Evolutionary conservation across 2,329 filamentous ascomycete genomes (phyloP).

Genomic region (Diaporthe aspalathi): DNA sequence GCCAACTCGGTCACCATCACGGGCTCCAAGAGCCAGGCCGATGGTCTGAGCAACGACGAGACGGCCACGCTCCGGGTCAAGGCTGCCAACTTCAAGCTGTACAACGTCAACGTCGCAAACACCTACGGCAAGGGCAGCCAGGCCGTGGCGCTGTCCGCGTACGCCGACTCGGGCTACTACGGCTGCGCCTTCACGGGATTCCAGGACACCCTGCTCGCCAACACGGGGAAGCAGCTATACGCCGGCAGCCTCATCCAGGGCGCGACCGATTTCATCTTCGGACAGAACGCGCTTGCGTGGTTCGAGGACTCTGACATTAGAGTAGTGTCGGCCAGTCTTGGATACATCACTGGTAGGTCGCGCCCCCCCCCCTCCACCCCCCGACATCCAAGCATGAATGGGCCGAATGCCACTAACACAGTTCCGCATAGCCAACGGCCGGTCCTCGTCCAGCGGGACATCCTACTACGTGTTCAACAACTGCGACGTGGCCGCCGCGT

Average conservation of each 20-base stretch:
- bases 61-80: conserved; percentile 59
- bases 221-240: conserved; percentile 61
- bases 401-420: background rate
- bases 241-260: conserved; percentile 57
- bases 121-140: conserved; percentile 59
- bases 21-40: conserved; percentile 57
- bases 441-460: conserved; percentile 49
- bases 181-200: conserved; percentile 58
- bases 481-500: conserved; percentile 54
- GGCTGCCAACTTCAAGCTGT: conserved; percentile 65
- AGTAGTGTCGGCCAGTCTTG: conserved; percentile 49
- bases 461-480: conserved; percentile 61
- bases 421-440: conserved; percentile 53
- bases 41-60: conserved; percentile 63
- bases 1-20: conserved; percentile 68
- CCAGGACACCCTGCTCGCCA: conserved; percentile 62
- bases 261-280: conserved; percentile 64
- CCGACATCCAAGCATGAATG: too few relatives aligned
- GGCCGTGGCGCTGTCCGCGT: conserved; percentile 59
- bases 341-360: conserved; percentile 56
- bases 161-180: conserved; percentile 59
- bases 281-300: conserved; percentile 56
- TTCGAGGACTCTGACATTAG: conserved; percentile 57
- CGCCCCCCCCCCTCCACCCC: too few relatives aligned
- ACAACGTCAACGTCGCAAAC: conserved; percentile 69